These are phyloP conservation scores for Leonotis leonurus DNA, from an alignment of 257 asterid species.

Conservation along the genomic window DNA sequence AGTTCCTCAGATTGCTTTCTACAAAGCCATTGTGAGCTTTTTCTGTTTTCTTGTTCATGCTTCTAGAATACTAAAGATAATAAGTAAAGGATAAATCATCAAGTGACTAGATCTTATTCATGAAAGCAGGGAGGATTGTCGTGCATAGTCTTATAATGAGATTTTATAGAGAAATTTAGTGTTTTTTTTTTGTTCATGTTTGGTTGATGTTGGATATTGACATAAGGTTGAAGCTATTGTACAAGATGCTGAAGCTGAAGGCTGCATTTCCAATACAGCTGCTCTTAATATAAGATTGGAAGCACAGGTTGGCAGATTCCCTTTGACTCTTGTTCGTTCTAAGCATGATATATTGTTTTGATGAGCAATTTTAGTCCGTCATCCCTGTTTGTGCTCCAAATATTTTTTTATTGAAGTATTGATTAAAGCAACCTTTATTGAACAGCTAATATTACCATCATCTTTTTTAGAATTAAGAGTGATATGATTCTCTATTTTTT, in stretches of 20 bases:
- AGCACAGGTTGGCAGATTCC: conserved; percentile 44
- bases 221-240: conserved; percentile 73
- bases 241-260: conserved; percentile 69
- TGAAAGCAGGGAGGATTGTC: background rate
- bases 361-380: background rate
- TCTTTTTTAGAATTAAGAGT: background rate
- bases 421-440: background rate
- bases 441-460: too few species aligned
- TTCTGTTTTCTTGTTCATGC: background rate
- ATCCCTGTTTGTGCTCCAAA: background rate
- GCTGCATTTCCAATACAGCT: conserved; percentile 55
- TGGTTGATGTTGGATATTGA: conserved; percentile 11
- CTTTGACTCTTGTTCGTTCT: background rate
- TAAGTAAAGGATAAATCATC: background rate
- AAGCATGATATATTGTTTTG: background rate
- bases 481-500: background rate
- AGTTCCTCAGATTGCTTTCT: conserved; percentile 86
- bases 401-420: background rate
- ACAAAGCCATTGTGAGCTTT: conserved; percentile 76
- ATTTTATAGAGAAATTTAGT: background rate
- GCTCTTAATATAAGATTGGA: conserved; percentile 62
- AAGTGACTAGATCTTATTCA: background rate
- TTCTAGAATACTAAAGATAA: background rate
- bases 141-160: background rate
- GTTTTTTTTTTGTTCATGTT: conserved; percentile 6